Conservation (phyloP, 768 basidiomycete species). For the Cubamyces lactineus region DNA sequence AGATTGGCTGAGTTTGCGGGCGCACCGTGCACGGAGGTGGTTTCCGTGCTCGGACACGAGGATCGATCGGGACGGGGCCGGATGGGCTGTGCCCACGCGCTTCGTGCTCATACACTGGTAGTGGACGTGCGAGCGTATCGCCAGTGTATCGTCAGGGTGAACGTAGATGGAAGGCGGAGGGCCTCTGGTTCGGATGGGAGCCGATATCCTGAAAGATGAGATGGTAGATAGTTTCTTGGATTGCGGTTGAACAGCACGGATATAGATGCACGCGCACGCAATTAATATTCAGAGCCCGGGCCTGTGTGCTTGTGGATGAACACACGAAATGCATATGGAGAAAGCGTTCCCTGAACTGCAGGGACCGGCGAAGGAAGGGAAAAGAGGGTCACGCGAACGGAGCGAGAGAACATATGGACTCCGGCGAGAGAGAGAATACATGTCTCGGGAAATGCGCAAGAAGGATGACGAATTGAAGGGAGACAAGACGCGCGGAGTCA, state of each 20-base stretch:
- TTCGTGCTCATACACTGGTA: background rate
- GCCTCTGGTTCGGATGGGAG: too few relatives aligned
- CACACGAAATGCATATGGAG: background rate
- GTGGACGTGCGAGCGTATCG: conserved; percentile 6
- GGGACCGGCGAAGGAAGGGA: background rate
- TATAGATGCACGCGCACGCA: background rate
- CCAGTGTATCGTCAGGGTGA: conserved; percentile 5
- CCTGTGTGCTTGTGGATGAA: too few relatives aligned
- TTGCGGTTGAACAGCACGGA: background rate
- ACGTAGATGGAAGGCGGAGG: background rate
- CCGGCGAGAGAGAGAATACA: background rate
- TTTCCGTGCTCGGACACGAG: conserved; percentile 6
- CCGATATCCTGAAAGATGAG: conserved; percentile 1
- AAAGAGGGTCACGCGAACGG: background rate
- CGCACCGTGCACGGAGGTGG: background rate
- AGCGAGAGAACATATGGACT: background rate
- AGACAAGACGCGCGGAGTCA: background rate
- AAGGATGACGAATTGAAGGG: background rate
- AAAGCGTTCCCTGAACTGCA: background rate
- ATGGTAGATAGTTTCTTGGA: conserved; percentile 1
- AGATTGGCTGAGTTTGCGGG: conserved; percentile 13
- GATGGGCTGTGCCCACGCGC: background rate
- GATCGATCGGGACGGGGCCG: conserved; percentile 22
- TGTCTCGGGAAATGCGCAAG: background rate
- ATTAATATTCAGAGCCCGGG: too few relatives aligned